Evolutionary conservation across 805 yeast species (phyloP), one percentile per base, ranked within the genome.

Genomic region (Diddensiella transvaalensis): DNA sequence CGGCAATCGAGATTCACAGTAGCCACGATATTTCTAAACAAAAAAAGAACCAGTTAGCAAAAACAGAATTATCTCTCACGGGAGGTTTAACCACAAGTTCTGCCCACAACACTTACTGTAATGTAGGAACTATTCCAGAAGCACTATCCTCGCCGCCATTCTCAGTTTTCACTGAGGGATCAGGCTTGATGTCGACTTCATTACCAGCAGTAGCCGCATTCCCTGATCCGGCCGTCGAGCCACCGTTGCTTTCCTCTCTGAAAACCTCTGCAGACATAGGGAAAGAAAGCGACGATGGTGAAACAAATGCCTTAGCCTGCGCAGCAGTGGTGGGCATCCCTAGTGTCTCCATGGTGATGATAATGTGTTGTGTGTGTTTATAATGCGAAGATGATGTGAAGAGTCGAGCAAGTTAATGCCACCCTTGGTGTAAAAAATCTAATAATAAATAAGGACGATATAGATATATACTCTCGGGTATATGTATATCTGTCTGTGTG

Each of bases 1-100:
- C 98, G 83, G 69, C 99, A 93, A 57, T 93, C 98, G 65, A 93
- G 76, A 64, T 93, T 91, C 51, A 93, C 99, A 0, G 99, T 93
- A 30, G 99, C 99, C 42, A 93, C 99, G 48, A 93, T 93, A 73
- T 93, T 93, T 66, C 87, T 95, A 35, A 17, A 8, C 23, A 33
- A n/a, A n/a, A n/a, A n/a, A n/a, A n/a, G n/a, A n/a, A n/a, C n/a
- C n/a, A 4, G 30, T 24, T 15, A 49, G 17, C 22, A 22, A 26
- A 44, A 11, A 15, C n/a, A 40, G 38, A n/a, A n/a, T n/a, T n/a
- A n/a, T n/a, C n/a, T n/a, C n/a, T n/a, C n/a, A n/a, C n/a, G n/a
- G 22, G 8, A 38, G 18, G 18, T 35, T 24, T 30, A 39, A 22
- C 21, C 11, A 10, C n/a, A 24, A 23, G n/a, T n/a, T n/a, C n/a